phyloP scores from a whole-genome alignment of 768 basidiomycete species.

The Termitomyces sp. region DNA sequence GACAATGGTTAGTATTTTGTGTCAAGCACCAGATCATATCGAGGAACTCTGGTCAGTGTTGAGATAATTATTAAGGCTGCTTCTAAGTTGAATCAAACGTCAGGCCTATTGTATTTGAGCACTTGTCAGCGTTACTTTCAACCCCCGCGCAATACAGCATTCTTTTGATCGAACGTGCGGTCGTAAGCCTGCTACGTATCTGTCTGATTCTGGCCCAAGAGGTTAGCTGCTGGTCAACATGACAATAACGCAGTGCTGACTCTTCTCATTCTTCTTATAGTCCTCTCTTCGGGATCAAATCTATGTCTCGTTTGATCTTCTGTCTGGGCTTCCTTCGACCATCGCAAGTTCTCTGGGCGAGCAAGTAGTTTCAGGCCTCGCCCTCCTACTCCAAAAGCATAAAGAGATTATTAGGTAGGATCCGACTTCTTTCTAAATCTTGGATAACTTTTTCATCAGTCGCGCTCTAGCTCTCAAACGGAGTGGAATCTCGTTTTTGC shows the following conservation, averaged over 20 bases:
- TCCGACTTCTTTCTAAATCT: neutral
- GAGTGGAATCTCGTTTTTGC: slow-evolving; percentile 96
- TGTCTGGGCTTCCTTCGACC: slow-evolving; percentile 72
- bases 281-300: slow-evolving; percentile 87
- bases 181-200: slow-evolving; percentile 84
- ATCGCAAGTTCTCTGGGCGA: slow-evolving; percentile 88
- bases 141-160: slow-evolving; percentile 81
- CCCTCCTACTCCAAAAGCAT: slow-evolving; percentile 75
- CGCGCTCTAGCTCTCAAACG: slow-evolving; percentile 67
- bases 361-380: slow-evolving; percentile 84
- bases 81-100: neutral
- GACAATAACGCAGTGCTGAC: slow-evolving; percentile 7
- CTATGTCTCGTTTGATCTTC: slow-evolving; percentile 88
- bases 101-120: slow-evolving; percentile 95
- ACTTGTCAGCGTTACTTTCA: slow-evolving; percentile 77
- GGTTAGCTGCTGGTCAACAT: slow-evolving; percentile 37
- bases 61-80: neutral
- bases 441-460: neutral
- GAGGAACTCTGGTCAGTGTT: slow-evolving; percentile 83
- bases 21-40: slow-evolving; percentile 71
- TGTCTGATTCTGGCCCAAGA: slow-evolving; percentile 78
- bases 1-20: slow-evolving; percentile 88
- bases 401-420: slow-evolving; percentile 63
- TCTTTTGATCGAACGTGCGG: slow-evolving; percentile 89
- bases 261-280: slow-evolving; percentile 32